Base-by-base conservation (phyloP, 2,329 filamentous ascomycete genomes). In the Penicillium sp. region DNA sequence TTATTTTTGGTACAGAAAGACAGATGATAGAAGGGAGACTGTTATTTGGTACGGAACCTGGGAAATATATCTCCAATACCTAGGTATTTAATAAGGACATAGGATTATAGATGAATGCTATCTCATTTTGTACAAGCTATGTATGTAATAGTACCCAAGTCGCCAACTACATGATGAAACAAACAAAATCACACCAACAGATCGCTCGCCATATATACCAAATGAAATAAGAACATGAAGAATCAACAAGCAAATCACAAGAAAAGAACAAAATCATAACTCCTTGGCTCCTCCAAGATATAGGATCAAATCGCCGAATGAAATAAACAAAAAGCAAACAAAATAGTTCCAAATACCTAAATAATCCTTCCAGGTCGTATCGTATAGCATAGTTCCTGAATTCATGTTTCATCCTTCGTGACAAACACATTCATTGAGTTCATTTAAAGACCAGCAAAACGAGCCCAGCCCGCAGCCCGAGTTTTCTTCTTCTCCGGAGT, bases 401-500 rank as follows among this genome's bases (percentile, higher is more conserved):
- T 52, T 23, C 50, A 58, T 63, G 33, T 59, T 47, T 55, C 14
- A 61, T 33, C 23, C n/a, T 47, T 47, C 24, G 24, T 30, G 5
- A 43, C 18, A 9, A 43, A 7, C 9, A 16, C 16, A 35, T 35
- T 3, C 30, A 43, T 11, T 21, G 1, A 21, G 26, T 23, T 49
- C 20, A 30, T 49, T 67, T 61, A 77, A 56, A 78, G 64, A 5
- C 76, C 76, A 20, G 75, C 76, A 61, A 77, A 78, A 9, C 75
- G 67, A 38, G 75, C 74, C 76, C 76, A 78, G 43, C 76, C 76
- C 35, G 76, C 75, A 55, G 74, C 74, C 23, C 72, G 68, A 55
- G 63, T 62, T 20, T 59, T 28, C 53, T 58, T 55, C 47, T 60
- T 62, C 14, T 59, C 53, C 23, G 48, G 58, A 3, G 60, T 62